Percentiles rank a stretch among this genome's conserved stretches.
Conservation (phyloP, 192 early-diverging fungal genomes). For the Podila horticola region DNA sequence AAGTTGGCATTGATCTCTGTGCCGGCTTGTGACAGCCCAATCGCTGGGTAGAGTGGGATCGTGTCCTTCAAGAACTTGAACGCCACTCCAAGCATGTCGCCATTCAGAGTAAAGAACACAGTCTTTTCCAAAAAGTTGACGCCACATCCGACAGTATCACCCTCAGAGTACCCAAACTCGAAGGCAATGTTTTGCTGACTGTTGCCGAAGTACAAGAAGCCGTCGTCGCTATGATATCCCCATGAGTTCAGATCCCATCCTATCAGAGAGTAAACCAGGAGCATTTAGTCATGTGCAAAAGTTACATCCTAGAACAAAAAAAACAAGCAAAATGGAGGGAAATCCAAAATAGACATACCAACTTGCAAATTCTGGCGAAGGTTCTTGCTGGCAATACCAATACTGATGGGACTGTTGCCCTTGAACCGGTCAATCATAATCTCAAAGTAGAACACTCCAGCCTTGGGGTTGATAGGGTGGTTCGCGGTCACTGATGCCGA, state of each 20-base stretch:
- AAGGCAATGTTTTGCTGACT: slow-evolving; percentile 38
- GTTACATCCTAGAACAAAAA: not conserved
- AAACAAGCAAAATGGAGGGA: not conserved
- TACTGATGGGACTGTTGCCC: slow-evolving; percentile 41
- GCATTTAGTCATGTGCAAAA: not conserved
- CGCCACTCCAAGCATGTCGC: slow-evolving; percentile 39
- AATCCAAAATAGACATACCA: slow-evolving; percentile 17
- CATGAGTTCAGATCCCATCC: slow-evolving; percentile 50
- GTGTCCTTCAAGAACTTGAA: slow-evolving; percentile 44
- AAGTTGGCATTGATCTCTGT: slow-evolving; percentile 53
- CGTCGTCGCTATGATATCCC: slow-evolving; percentile 48
- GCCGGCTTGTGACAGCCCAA: slow-evolving; percentile 47
- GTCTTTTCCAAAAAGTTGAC: slow-evolving; percentile 40
- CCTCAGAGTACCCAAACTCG: slow-evolving; percentile 23
- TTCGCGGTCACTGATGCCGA: slow-evolving; percentile 48
- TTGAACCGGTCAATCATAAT: slow-evolving; percentile 40
- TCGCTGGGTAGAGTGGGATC: slow-evolving; percentile 42
- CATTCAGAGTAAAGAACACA: slow-evolving; percentile 45
- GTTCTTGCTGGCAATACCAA: slow-evolving; percentile 43
- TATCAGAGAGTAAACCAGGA: not conserved
- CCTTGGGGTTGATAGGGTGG: slow-evolving; percentile 44
- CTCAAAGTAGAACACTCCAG: slow-evolving; percentile 45
- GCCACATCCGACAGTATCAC: slow-evolving; percentile 38
- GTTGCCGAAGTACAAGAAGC: slow-evolving; percentile 46
- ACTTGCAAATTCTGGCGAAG: slow-evolving; percentile 52